A percentile compares a stretch with the other conserved stretches of the same genome.
phyloP scores from a whole-genome alignment of 768 basidiomycete genomes.

The Mycena galopus region DNA sequence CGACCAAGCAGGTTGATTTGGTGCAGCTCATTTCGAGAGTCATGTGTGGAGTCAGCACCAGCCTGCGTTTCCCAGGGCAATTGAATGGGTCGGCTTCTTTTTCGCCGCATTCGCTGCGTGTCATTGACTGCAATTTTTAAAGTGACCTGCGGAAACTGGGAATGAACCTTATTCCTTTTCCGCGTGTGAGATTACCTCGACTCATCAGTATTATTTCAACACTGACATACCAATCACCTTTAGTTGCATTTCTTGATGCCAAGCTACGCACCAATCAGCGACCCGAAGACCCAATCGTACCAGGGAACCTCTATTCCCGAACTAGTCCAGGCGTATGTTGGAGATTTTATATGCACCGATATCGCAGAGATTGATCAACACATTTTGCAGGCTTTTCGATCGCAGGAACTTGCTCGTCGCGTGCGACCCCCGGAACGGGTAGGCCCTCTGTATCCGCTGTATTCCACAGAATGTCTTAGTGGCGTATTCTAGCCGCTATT shows the following conservation, averaged over 20 bases:
- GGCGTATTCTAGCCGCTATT: slow-evolving; percentile 74
- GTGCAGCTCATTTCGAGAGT: slow-evolving; percentile 83
- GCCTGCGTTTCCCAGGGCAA: slow-evolving; percentile 93
- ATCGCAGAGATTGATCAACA: background rate
- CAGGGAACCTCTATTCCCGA: slow-evolving; percentile 74
- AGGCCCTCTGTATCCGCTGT: slow-evolving; percentile 18
- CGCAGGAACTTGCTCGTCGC: slow-evolving; percentile 86
- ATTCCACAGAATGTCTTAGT: slow-evolving; percentile 1
- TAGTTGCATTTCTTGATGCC: slow-evolving; percentile 97
- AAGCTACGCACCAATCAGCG: slow-evolving; percentile 91
- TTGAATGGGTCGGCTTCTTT: slow-evolving; percentile 77
- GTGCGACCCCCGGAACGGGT: slow-evolving; percentile 85
- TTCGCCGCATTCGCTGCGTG: background rate
- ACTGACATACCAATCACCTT: slow-evolving; percentile 1
- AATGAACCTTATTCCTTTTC: slow-evolving; percentile 97
- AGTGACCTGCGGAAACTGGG: slow-evolving; percentile 91
- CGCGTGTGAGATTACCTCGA: slow-evolving; percentile 71
- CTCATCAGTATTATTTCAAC: background rate
- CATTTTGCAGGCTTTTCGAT: slow-evolving; percentile 76
- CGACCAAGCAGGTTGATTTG: slow-evolving; percentile 14
- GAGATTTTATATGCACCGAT: background rate
- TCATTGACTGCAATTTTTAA: slow-evolving; percentile 26
- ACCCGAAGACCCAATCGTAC: slow-evolving; percentile 73
- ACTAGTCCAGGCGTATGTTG: slow-evolving; percentile 74
- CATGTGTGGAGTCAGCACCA: slow-evolving; percentile 95